phyloP scores from a whole-genome alignment of 2,329 filamentous ascomycete genomes.

The Botrytis byssoidea region DNA sequence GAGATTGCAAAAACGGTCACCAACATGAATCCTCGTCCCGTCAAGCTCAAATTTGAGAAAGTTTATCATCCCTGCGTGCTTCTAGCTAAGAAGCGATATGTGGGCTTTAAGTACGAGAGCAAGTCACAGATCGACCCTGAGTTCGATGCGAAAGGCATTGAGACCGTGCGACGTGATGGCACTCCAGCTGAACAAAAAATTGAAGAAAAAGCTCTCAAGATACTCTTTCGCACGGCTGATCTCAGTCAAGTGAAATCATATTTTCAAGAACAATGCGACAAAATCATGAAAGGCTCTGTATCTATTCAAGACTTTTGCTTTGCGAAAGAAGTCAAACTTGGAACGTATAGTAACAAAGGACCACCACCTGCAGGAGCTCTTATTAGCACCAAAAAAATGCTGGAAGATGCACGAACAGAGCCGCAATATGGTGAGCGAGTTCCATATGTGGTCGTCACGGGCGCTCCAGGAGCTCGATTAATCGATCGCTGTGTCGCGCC shows the following conservation, averaged over 20 bases:
- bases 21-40: conserved; percentile 80
- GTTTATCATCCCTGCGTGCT: conserved; percentile 95
- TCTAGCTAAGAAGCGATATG: conserved; percentile 95
- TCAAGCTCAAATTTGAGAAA: conserved; percentile 98
- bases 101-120: conserved; percentile 94
- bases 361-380: conserved; percentile 82
- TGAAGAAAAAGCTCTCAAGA: conserved; percentile 84
- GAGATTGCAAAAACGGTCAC: conserved; percentile 90
- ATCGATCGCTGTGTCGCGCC: conserved; percentile 89
- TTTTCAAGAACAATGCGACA: conserved; percentile 85
- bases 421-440: conserved; percentile 94
- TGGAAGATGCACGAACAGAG: conserved; percentile 80
- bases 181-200: conserved; percentile 96
- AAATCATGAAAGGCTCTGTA: conserved; percentile 86
- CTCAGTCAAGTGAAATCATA: conserved; percentile 85
- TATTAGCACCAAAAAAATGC: conserved; percentile 82
- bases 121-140: conserved; percentile 73
- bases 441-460: conserved; percentile 89
- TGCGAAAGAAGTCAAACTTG: conserved; percentile 85
- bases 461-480: conserved; percentile 79
- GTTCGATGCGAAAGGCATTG: conserved; percentile 97
- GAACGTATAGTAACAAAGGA: conserved; percentile 80
- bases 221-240: conserved; percentile 87
- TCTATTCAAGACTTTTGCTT: conserved; percentile 97
- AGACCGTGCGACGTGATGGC: conserved; percentile 92